phyloP scores from a whole-genome alignment of 1,284 basidiomycete genomes.

The Ustilago tritici region DNA sequence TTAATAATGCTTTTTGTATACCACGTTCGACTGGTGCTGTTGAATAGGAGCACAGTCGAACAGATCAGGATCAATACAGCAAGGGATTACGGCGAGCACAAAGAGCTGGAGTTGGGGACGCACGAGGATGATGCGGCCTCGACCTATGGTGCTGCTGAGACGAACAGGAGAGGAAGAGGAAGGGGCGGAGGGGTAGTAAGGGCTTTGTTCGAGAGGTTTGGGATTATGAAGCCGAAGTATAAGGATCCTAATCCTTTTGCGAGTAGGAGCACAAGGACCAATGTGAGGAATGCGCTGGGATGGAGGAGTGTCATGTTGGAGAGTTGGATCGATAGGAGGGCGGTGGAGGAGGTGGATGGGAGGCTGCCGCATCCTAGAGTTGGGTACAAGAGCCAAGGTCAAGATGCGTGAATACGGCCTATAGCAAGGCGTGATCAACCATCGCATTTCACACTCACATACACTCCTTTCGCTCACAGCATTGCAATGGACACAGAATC shows the following conservation, averaged over 20 bases:
- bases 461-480: neutral
- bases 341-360: neutral
- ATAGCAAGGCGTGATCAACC: neutral
- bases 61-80: constrained; percentile 64
- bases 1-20: constrained; percentile 58
- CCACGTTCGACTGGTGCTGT: constrained; percentile 58
- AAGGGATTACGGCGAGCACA: constrained; percentile 53
- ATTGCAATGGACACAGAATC: neutral
- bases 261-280: constrained; percentile 18
- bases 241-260: constrained; percentile 61
- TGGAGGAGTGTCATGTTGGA: constrained; percentile 45
- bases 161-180: constrained; percentile 6
- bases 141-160: constrained; percentile 16
- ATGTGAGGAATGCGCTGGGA: constrained; percentile 41
- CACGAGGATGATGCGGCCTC: constrained; percentile 24
- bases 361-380: constrained; percentile 23
- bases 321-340: constrained; percentile 49
- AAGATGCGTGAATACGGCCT: neutral
- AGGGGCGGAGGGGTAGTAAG: neutral
- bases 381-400: neutral
- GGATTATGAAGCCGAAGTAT: constrained; percentile 23
- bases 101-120: constrained; percentile 22
- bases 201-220: constrained; percentile 24
- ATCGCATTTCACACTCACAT: neutral
- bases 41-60: constrained; percentile 68